phyloP scores from a whole-genome alignment of 805 yeast genomes.

The Peterozyma toletana region DNA sequence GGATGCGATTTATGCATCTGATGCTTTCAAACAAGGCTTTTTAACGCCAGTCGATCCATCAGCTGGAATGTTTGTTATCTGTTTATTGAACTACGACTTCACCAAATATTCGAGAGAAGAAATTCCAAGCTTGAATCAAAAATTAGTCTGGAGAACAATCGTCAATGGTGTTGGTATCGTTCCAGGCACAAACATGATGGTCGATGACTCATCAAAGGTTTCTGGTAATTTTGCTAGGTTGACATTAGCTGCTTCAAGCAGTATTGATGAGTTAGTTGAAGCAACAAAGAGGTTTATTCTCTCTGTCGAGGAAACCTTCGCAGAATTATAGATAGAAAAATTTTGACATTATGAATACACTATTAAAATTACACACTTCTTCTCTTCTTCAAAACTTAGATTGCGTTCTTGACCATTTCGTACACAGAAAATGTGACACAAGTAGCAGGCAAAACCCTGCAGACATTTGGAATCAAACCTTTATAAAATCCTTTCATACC shows the following conservation, averaged over 20 bases:
- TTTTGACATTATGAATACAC: too few relatives aligned
- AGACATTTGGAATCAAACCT: conserved; percentile 71
- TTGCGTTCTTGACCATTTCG: conserved; percentile 31
- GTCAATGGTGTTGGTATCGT: conserved; percentile 50
- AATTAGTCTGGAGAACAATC: conserved; percentile 33
- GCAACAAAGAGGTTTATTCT: conserved; percentile 44
- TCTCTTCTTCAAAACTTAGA: too few relatives aligned
- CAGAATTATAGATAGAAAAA: conserved; percentile 1
- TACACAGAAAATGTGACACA: conserved; percentile 85
- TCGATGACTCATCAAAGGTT: conserved; percentile 29
- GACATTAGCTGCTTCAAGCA: conserved; percentile 48
- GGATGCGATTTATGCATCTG: conserved; percentile 36
- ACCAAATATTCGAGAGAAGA: conserved; percentile 18
- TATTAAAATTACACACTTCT: too few relatives aligned
- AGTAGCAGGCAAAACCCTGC: conserved; percentile 88
- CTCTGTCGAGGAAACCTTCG: conserved; percentile 39
- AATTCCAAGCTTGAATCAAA: conserved; percentile 25
- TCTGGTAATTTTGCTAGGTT: conserved; percentile 45
- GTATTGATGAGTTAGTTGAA: conserved; percentile 37
- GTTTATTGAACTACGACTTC: conserved; percentile 26
- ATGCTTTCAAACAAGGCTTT: conserved; percentile 32
- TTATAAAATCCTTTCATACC: conserved; percentile 72
- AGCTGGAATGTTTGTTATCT: conserved; percentile 56
- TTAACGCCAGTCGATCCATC: conserved; percentile 40
- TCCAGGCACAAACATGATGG: conserved; percentile 52